phyloP scores from a whole-genome alignment of 208 protist species.

The Acanthamoeba triangularis region DNA sequence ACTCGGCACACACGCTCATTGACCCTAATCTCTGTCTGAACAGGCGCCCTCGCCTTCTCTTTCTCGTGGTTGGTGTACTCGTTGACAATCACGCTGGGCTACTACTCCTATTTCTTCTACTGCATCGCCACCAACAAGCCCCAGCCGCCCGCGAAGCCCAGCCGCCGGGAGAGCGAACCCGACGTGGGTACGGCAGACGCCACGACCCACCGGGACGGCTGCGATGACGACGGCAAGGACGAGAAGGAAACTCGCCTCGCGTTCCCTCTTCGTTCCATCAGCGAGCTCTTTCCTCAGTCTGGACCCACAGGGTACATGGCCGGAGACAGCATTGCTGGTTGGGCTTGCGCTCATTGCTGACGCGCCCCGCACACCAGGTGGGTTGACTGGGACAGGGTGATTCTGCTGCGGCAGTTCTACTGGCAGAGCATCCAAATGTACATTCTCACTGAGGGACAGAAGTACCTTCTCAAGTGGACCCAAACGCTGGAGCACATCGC shows the following conservation, averaged over 20 bases:
- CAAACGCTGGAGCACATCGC: slow-evolving; percentile 7
- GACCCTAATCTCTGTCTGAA: neutral
- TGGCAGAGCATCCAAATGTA: slow-evolving; percentile 67
- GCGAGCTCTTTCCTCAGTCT: slow-evolving; percentile 41
- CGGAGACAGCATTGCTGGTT: no score
- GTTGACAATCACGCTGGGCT: slow-evolving; percentile 57
- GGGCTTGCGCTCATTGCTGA: neutral
- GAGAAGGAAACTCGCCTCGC: neutral
- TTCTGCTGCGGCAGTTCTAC: slow-evolving; percentile 26
- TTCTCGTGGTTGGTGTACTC: slow-evolving; percentile 62
- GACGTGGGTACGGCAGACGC: neutral
- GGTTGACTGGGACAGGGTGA: slow-evolving; percentile 2
- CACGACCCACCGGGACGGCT: neutral
- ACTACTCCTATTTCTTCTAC: slow-evolving; percentile 52
- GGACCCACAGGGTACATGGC: neutral
- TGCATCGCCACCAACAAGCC: slow-evolving; percentile 8
- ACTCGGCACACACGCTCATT: neutral
- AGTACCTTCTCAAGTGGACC: slow-evolving; percentile 26
- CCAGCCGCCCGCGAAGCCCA: neutral
- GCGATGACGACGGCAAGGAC: neutral
- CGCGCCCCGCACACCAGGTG: neutral
- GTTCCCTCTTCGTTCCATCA: slow-evolving; percentile 23
- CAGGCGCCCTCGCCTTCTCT: slow-evolving; percentile 17
- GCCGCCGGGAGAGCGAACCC: neutral
- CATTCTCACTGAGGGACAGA: slow-evolving; percentile 66